Evolutionary conservation across 768 basidiomycete genomes (phyloP), one percentile per base, ranked within the genome.

Genomic region (Naematelia encephala): DNA sequence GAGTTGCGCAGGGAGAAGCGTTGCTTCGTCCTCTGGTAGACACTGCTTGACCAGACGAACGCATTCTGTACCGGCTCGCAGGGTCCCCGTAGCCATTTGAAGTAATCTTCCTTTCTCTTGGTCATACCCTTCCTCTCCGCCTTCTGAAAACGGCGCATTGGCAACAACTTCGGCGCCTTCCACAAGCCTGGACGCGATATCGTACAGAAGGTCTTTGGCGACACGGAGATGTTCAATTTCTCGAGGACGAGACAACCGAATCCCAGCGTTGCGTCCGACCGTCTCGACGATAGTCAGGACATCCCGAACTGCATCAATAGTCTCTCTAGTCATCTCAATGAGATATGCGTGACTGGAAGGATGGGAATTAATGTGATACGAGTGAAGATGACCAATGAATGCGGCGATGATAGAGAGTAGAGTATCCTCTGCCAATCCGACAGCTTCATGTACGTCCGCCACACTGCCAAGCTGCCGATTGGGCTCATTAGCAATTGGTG

Each of bases 361-460:
- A 77, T 97, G 93, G 26, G 90, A 90, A 42, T 84, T 82, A 46
- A 90, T 86, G 21, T 89, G 87, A 80, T 97, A 90, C 14, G 90
- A 89, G 69, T 98, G 94, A 1, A 91, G 89, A 73, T 97, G 92
- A 0, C 93, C 94, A 68, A 99, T 96, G 76, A 99, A 92, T 4
- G 93, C 94, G 21, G 96, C 93, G 71, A 96, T 91, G 19, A 91
- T 89, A 3, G 91, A 94, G 11, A 98, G 81, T 68, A 93, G 88
- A 50, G 87, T 84, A 72, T 96, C 92, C 73, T 96, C 91, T 13
- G 89, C 89, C 61, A 81, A 78, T n/a, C 87, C 85, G 46, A 96
- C 62, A 1, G 63, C 56, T n/a, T 61, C 64, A 47, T 48, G 45
- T 13, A 73, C 58, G 42, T 66, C 64, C 25, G 57, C 56, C 19